Conservation (phyloP, 306 rosid genomes). For the Pyrus bretschneideri region DNA sequence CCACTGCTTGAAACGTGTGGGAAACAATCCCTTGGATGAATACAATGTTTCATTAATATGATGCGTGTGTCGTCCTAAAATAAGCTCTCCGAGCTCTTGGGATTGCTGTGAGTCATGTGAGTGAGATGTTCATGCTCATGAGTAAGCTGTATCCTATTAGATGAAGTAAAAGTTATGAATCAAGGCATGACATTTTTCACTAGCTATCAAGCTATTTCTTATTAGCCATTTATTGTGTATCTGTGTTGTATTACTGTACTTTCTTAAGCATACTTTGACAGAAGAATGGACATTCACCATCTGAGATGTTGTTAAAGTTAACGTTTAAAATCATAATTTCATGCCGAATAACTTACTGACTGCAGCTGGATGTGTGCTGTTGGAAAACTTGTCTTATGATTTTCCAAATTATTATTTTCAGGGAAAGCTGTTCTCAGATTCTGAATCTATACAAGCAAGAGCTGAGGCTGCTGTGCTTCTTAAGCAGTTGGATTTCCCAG, state of each 20-base stretch:
- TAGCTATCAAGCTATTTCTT: background rate
- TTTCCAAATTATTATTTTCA: conserved; percentile 27
- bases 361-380: background rate
- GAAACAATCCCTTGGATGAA: background rate
- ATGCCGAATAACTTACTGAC: background rate
- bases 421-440: conserved; percentile 90
- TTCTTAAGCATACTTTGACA: background rate
- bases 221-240: background rate
- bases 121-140: background rate
- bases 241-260: background rate
- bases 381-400: conserved; percentile 4
- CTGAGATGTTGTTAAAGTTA: background rate
- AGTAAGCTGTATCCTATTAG: background rate
- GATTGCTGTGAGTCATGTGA: background rate
- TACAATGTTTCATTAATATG: too few species aligned
- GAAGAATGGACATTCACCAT: background rate
- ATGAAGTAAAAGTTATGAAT: background rate
- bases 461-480: conserved; percentile 97
- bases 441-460: conserved; percentile 85
- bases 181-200: background rate
- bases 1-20: too few species aligned
- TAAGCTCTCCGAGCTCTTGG: background rate
- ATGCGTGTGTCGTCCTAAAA: background rate
- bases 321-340: background rate
- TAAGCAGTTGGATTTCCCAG: conserved; percentile 85